Percentiles rank a stretch among this genome's conserved stretches.
These are phyloP conservation scores for Cladophialophora bantiana DNA, from an alignment of 2,329 filamentous ascomycete species.

Conservation along the genomic window DNA sequence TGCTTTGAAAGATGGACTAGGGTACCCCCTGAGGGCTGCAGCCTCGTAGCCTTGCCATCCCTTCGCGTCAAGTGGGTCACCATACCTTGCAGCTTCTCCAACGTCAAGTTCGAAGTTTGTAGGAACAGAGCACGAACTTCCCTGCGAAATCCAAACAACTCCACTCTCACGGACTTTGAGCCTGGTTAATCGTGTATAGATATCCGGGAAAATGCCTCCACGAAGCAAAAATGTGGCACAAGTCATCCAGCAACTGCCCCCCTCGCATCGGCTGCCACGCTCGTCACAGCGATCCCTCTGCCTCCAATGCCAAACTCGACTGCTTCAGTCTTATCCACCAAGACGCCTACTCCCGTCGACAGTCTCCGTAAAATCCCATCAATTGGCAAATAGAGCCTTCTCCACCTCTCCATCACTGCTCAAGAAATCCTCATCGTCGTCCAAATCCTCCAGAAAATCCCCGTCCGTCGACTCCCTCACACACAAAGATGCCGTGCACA, in stretches of 20 bases:
- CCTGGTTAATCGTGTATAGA: neutral
- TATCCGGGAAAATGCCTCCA: conserved; percentile 15
- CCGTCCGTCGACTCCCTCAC: conserved; percentile 41
- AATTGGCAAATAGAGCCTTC: conserved; percentile 45
- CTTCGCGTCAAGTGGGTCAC: neutral
- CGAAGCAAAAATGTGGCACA: conserved; percentile 18
- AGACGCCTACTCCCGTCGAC: neutral
- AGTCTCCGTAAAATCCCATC: neutral
- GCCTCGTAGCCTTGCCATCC: neutral
- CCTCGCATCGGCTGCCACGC: conserved; percentile 1
- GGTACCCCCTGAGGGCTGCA: neutral
- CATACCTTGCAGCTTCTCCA: neutral
- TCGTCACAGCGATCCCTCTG: conserved; percentile 15
- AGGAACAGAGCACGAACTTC: neutral
- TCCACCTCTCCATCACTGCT: conserved; percentile 50
- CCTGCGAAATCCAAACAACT: neutral
- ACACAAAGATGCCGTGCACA: conserved; percentile 50
- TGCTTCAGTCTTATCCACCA: neutral
- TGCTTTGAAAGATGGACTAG: neutral
- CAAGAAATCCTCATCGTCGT: conserved; percentile 63
- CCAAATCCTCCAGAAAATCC: conserved; percentile 46
- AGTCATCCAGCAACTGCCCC: conserved; percentile 14
- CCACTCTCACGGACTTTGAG: neutral
- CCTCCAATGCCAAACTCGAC: conserved; percentile 27
- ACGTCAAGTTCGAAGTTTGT: neutral